Evolutionary conservation across 192 early-diverging fungal species (phyloP), one percentile per base, ranked within the genome.

Genomic region (Backusella tuberculispora): DNA sequence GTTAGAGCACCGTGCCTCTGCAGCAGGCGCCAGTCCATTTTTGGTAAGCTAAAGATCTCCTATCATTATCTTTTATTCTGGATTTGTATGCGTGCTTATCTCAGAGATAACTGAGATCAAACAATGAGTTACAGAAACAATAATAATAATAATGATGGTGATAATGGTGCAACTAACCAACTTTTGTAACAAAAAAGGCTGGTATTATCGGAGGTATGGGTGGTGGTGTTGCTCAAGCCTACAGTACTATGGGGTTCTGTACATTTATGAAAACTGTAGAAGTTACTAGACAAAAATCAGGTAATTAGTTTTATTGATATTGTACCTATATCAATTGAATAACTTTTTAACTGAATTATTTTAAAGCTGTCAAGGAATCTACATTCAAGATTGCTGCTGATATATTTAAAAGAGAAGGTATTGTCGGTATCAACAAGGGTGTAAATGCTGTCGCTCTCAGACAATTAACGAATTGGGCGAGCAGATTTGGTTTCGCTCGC

Each of bases 261-360:
- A 99, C 97, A 2, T 97, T 98, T 83, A 97, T 99, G 97, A 95
- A 96, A 86, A 98, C 97, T 1, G 93, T 94, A 21, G 97, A 99
- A 76, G 96, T 99, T 34, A 99, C 97, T 6, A 90, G 96, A 53
- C 95, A 96, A 86, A 98, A 98, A 86, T 85, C 86, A 47, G 87
- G 73, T 74, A 68, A 50, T 60, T 21, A 3, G 9, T n/a, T 13
- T 13, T 21, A n/a, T 26, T 60, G 26, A 1, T 46, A 46, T 4
- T 46, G 26, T 5, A 24, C 21, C n/a, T 12, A 26, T 9, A 87
- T 60, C 26, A 8, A 9, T 26, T 4, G 21, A 24, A 60, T 24
- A 5, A 8, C 38, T 87, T 88, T 84, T 14, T 74, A 21, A n/a
- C 2, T 53, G 21, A 53, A 2, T 24, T 21, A 19, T 21, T 53